These are phyloP conservation scores for Chaetomiaceae sp. DNA, from an alignment of 2,329 filamentous ascomycete species.

Conservation along the genomic window DNA sequence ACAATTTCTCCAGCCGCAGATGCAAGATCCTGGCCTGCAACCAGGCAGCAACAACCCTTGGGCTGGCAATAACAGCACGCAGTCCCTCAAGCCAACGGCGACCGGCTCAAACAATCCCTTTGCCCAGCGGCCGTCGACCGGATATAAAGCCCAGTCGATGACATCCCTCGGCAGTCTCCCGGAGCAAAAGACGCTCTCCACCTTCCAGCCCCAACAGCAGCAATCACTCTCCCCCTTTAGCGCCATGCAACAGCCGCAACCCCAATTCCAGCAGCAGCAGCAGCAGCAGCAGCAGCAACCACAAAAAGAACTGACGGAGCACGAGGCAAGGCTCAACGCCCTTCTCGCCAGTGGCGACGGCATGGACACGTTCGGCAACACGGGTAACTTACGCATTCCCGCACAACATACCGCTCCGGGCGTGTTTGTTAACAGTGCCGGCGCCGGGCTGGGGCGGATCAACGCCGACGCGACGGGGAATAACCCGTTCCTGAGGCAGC, in stretches of 20 bases:
- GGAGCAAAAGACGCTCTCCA: conserved; percentile 74
- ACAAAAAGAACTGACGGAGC: conserved; percentile 56
- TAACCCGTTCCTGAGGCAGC: conserved; percentile 84
- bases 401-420: conserved; percentile 95
- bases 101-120: conserved; percentile 99
- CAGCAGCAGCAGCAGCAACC: conserved; percentile 45
- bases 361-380: conserved; percentile 95
- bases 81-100: conserved; percentile 71
- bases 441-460: conserved; percentile 68
- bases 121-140: conserved; percentile 43
- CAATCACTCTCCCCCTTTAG: conserved; percentile 32
- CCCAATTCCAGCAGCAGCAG: conserved; percentile 41
- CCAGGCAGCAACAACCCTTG: conserved; percentile 93
- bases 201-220: conserved; percentile 48
- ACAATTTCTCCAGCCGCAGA: conserved; percentile 34
- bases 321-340: conserved; percentile 75
- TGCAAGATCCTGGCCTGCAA: conserved; percentile 58
- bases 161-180: conserved; percentile 71
- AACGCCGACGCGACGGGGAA: conserved; percentile 69
- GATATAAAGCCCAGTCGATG: conserved; percentile 52
- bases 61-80: conserved; percentile 60
- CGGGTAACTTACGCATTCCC: conserved; percentile 91
- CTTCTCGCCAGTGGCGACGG: conserved; percentile 85
- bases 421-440: conserved; percentile 93
- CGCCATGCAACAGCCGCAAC: conserved; percentile 34